Conservation (phyloP, 495 filamentous ascomycete genomes). For the Oidiodendron maius region DNA sequence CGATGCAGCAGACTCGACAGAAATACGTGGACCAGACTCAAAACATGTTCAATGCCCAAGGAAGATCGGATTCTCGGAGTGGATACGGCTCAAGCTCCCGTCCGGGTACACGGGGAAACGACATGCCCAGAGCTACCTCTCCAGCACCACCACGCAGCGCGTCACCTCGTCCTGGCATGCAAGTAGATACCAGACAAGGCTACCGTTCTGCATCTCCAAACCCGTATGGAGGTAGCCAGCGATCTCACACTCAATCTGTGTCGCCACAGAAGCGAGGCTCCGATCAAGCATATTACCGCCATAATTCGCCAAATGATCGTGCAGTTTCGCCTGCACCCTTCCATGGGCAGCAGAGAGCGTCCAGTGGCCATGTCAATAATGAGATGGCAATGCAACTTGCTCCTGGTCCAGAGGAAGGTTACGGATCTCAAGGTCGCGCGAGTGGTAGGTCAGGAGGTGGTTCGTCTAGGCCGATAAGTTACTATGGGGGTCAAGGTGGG, state of each 20-base stretch:
- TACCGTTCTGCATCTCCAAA: slow-evolving; percentile 47
- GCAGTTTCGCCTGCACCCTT: slow-evolving; percentile 54
- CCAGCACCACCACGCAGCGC: slow-evolving; percentile 43
- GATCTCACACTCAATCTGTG: slow-evolving; percentile 25
- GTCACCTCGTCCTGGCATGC: slow-evolving; percentile 44
- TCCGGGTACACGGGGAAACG: slow-evolving; percentile 39
- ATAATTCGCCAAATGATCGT: slow-evolving; percentile 51
- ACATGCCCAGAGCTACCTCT: slow-evolving; percentile 43
- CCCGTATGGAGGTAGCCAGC: slow-evolving; percentile 40
- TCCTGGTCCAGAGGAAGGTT: slow-evolving; percentile 40
- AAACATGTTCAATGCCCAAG: slow-evolving; percentile 55
- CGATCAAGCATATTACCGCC: slow-evolving; percentile 50
- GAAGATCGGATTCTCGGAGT: slow-evolving; percentile 18
- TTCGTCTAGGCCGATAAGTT: slow-evolving; percentile 40
- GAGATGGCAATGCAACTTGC: slow-evolving; percentile 72
- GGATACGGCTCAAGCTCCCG: slow-evolving; percentile 21
- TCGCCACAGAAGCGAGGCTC: slow-evolving; percentile 44
- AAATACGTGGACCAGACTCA: slow-evolving; percentile 80
- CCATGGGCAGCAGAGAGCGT: slow-evolving; percentile 53
- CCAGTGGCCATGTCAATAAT: slow-evolving; percentile 46
- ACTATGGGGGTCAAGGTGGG: slow-evolving; percentile 51
- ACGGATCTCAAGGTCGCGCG: slow-evolving; percentile 43
- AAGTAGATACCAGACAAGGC: slow-evolving; percentile 26
- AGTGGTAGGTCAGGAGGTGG: slow-evolving; percentile 33
- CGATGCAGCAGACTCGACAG: slow-evolving; percentile 90